Evolutionary conservation across 2,329 filamentous ascomycete genomes (phyloP).

Genomic region (Cordyceps javanica): DNA sequence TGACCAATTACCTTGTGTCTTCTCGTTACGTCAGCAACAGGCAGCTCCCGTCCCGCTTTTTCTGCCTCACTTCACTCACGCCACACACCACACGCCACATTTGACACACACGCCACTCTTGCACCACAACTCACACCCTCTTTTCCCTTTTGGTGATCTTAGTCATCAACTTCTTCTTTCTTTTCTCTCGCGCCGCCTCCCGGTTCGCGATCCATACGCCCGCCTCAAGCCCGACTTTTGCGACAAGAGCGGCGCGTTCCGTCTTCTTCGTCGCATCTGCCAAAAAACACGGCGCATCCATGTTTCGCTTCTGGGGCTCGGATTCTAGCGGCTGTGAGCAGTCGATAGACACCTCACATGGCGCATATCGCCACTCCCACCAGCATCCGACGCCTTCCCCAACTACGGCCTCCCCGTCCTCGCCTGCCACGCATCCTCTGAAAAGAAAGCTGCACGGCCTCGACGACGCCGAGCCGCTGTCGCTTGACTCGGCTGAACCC

Average conservation of each 20-base stretch:
- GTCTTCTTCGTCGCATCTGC: constrained; percentile 11
- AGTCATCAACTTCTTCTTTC: constrained; percentile 1
- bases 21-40: constrained; percentile 29
- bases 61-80: constrained; percentile 12
- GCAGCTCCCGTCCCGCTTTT: constrained; percentile 16
- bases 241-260: constrained; percentile 13
- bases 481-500: constrained; percentile 20
- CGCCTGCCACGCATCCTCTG: constrained; percentile 24
- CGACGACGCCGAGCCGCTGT: constrained; percentile 24
- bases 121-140: not conserved
- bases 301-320: constrained; percentile 58
- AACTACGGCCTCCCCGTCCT: constrained; percentile 12
- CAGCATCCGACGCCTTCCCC: constrained; percentile 25
- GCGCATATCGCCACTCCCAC: constrained; percentile 24
- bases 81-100: constrained; percentile 13
- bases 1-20: constrained; percentile 14
- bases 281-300: constrained; percentile 37
- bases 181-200: not conserved
- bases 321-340: constrained; percentile 53
- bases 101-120: not conserved
- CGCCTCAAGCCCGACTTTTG: not conserved
- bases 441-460: constrained; percentile 35
- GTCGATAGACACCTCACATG: constrained; percentile 37
- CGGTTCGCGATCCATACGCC: constrained; percentile 4
- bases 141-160: not conserved